Evolutionary conservation across 2,329 filamentous ascomycete genomes (phyloP), one percentile per base, ranked within the genome.

Genomic region (Xylariales sp.): DNA sequence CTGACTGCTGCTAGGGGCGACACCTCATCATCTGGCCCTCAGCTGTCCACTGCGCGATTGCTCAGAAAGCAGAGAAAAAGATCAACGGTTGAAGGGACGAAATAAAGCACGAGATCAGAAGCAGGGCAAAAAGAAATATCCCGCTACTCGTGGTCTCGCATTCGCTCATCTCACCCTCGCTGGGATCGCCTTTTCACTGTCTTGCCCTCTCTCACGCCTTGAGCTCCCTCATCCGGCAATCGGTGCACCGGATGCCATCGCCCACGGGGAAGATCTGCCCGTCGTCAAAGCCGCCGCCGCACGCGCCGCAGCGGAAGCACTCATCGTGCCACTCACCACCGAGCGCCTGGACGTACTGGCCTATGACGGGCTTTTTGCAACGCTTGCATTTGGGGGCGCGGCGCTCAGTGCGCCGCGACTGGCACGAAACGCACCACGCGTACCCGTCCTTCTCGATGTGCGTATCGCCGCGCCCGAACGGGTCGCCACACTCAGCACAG

Each of bases 401-500:
- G 18, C 91, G 78, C 61, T 94, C 88, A 11, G 89, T 96, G 23
- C 93, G 81, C 56, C 89, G 87, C 12, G 90, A 94, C 67, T 97
- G 91, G 59, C 93, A 98, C 16, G 76, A 76, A 32, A 97, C 78
- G 63, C 93, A 98, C 90, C 93, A 98, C 5, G 93, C 93, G 61
- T 95, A 97, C 8, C 91, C 91, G 50, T 97, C 91, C 64, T 95
- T 95, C 60, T 98, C 93, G 39, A 98, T 82, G 53, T 83, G 80
- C 31, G 78, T 83, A 65, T 74, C 76, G 42, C 76, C 77, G 33
- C 72, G 70, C 48, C 74, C 88, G 58, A 98, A 98, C 1, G 93
- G 91, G 66, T 98, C 91, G 49, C 93, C 93, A 59, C 93, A 98
- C 70, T 98, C 89, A 29, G 93, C 93, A 57, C 93, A 98, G 75